Evolutionary conservation across 2,329 filamentous ascomycete genomes (phyloP).

Genomic region (Bipolaris oryzae): DNA sequence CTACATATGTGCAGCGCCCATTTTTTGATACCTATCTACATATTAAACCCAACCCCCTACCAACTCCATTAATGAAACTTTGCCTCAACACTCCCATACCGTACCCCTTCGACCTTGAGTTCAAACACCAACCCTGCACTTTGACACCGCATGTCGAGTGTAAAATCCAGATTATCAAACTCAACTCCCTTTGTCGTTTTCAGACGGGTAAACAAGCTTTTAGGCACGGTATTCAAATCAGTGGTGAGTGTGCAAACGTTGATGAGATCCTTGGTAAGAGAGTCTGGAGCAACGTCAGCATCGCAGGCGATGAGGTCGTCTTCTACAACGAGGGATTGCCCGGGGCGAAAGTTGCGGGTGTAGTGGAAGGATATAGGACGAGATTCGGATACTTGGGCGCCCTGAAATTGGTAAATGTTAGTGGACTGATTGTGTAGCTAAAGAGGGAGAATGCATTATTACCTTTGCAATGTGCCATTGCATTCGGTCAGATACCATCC

Average conservation of each 20-base stretch:
- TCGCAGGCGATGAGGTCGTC: slow-evolving; percentile 81
- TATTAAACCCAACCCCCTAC: no score
- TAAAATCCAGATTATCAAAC: slow-evolving; percentile 83
- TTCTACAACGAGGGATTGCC: slow-evolving; percentile 76
- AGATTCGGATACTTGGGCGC: slow-evolving; percentile 74
- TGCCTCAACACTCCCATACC: slow-evolving; percentile 77
- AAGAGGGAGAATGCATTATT: not conserved
- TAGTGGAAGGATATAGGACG: slow-evolving; percentile 82
- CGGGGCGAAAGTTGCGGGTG: slow-evolving; percentile 80
- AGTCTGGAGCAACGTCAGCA: slow-evolving; percentile 67
- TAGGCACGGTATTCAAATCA: slow-evolving; percentile 75
- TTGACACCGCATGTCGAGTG: slow-evolving; percentile 81
- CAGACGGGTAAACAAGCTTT: slow-evolving; percentile 73
- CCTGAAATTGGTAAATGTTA: slow-evolving; percentile 53
- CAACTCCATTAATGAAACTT: slow-evolving; percentile 69
- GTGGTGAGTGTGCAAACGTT: slow-evolving; percentile 83
- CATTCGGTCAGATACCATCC: slow-evolving; percentile 85
- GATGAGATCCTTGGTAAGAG: slow-evolving; percentile 59
- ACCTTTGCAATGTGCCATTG: slow-evolving; percentile 85
- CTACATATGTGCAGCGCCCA: no score
- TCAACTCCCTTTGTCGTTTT: slow-evolving; percentile 80
- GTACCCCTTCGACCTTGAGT: slow-evolving; percentile 76
- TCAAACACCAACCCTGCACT: slow-evolving; percentile 78
- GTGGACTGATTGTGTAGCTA: not conserved
- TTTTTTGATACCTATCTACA: not conserved